These are phyloP conservation scores for Hypoxylon sp. DNA, from an alignment of 2,329 filamentous ascomycete species.

Conservation along the genomic window DNA sequence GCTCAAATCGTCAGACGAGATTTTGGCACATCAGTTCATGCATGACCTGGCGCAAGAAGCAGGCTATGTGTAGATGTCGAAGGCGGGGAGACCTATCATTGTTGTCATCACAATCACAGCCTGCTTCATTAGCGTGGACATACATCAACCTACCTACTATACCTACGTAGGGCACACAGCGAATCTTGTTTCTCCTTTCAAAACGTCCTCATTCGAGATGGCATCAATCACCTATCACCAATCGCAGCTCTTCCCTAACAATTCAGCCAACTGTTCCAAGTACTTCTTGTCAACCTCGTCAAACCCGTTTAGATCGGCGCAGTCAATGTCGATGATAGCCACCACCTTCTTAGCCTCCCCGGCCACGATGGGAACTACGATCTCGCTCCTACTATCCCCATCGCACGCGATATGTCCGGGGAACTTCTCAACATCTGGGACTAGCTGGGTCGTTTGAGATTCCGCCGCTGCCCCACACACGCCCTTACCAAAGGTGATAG, in stretches of 20 bases:
- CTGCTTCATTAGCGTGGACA: too few species aligned
- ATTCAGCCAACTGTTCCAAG: constrained; percentile 70
- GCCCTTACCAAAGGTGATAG: constrained; percentile 75
- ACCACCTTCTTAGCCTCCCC: constrained; percentile 59
- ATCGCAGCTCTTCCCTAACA: constrained; percentile 70
- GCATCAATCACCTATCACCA: too few species aligned
- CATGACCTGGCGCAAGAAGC: too few species aligned
- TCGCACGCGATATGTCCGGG: constrained; percentile 87
- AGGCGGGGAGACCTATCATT: too few species aligned
- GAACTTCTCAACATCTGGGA: constrained; percentile 75
- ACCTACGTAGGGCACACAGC: too few species aligned
- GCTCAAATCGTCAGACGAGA: too few species aligned
- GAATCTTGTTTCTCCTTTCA: too few species aligned
- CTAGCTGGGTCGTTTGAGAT: constrained; percentile 68
- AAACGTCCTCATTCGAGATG: too few species aligned
- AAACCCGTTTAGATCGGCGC: constrained; percentile 72
- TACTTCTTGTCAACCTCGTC: constrained; percentile 71
- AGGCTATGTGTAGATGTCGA: too few species aligned
- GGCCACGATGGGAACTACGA: constrained; percentile 77
- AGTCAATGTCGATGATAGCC: constrained; percentile 84
- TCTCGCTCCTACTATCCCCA: constrained; percentile 77
- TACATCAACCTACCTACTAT: too few species aligned
- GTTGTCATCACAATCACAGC: too few species aligned
- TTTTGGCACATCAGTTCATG: too few species aligned
- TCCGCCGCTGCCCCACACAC: constrained; percentile 78